Conservation (phyloP, 129 eudicot genomes). For the Mikania micrantha region DNA sequence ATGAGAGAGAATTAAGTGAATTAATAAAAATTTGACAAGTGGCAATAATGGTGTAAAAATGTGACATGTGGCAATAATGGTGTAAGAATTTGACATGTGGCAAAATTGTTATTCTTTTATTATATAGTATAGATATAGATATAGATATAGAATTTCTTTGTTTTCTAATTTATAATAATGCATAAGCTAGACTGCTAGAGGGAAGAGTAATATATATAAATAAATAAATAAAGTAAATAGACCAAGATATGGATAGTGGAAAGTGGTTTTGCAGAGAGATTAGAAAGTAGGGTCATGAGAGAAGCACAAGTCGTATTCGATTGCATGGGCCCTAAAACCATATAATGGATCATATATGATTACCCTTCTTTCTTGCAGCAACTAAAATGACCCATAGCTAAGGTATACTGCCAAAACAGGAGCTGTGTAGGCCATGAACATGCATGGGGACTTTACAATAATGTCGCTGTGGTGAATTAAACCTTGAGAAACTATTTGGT, state of each 20-base stretch:
- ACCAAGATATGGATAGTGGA: slow-evolving; percentile 12
- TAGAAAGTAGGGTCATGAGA: slow-evolving; percentile 24
- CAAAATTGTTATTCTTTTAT: too few species aligned
- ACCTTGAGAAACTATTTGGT: slow-evolving; percentile 15
- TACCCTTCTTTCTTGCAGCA: slow-evolving; percentile 1
- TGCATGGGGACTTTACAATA: not conserved
- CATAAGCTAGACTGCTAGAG: too few species aligned
- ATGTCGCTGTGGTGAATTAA: not conserved
- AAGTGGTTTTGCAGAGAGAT: slow-evolving; percentile 18
- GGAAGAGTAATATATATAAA: too few species aligned
- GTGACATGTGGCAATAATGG: too few species aligned
- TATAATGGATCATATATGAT: slow-evolving; percentile 7
- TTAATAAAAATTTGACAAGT: too few species aligned
- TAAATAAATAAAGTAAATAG: too few species aligned
- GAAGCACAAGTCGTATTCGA: slow-evolving; percentile 25
- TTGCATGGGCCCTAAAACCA: slow-evolving; percentile 1
- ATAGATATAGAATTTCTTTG: too few species aligned
- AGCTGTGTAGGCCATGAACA: not conserved
- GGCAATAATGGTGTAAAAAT: too few species aligned
- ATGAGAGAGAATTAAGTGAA: too few species aligned
- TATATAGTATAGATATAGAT: too few species aligned
- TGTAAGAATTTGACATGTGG: too few species aligned
- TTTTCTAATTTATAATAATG: too few species aligned
- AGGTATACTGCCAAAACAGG: slow-evolving; percentile 9
- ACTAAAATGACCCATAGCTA: slow-evolving; percentile 24